Evolutionary conservation across 1,284 basidiomycete species (phyloP).

Genomic region (Microbotryum lychnidis-dioicae): DNA sequence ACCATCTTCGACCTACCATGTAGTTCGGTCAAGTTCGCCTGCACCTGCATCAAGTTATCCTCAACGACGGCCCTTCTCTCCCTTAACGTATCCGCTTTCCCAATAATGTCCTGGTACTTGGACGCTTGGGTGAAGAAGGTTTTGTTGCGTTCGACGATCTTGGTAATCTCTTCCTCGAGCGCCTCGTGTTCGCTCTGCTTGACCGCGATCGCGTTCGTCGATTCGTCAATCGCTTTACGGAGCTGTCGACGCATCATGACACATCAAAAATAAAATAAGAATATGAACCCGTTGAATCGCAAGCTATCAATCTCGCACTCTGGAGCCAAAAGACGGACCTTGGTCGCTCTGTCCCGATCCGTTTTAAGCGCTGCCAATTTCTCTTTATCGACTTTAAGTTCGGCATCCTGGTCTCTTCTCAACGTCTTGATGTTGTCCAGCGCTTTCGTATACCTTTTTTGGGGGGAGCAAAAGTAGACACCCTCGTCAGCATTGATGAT

Average conservation of each 20-base stretch:
- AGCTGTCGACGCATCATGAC: slow-evolving; percentile 45
- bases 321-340: slow-evolving; percentile 35
- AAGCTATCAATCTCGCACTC: too few species aligned
- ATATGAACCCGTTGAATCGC: too few species aligned
- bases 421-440: slow-evolving; percentile 83
- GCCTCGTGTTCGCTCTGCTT: slow-evolving; percentile 70
- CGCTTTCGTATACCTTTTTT: slow-evolving; percentile 82
- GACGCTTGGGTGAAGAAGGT: slow-evolving; percentile 67
- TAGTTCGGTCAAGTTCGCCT: slow-evolving; percentile 49
- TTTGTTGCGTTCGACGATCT: slow-evolving; percentile 63
- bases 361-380: slow-evolving; percentile 67
- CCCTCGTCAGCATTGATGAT: too few species aligned
- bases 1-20: too few species aligned
- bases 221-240: slow-evolving; percentile 57
- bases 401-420: slow-evolving; percentile 79
- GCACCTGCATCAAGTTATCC: slow-evolving; percentile 57
- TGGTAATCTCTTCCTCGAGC: slow-evolving; percentile 58
- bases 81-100: slow-evolving; percentile 60
- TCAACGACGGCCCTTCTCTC: slow-evolving; percentile 57
- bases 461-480: background rate
- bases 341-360: slow-evolving; percentile 81
- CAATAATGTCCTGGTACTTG: slow-evolving; percentile 74
- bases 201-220: slow-evolving; percentile 54
- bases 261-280: too few species aligned
- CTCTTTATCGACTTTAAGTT: slow-evolving; percentile 89